Evolutionary conservation across 2,329 filamentous ascomycete genomes (phyloP).

Genomic region (Chaetoscypha palmicola): DNA sequence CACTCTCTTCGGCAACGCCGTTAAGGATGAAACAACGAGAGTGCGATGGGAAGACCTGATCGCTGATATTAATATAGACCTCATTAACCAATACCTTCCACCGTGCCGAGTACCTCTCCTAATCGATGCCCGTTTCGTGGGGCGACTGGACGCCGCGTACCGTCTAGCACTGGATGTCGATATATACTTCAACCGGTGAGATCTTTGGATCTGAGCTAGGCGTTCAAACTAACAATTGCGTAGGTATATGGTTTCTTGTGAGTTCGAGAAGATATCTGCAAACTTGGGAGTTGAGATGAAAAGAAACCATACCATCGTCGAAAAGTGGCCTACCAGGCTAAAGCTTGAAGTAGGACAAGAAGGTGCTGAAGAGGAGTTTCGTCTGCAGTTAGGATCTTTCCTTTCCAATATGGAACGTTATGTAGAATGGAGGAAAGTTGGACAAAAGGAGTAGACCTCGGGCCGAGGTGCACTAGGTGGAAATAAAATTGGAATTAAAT

Average conservation of each 20-base stretch:
- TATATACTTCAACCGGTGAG: slow-evolving; percentile 14
- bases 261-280: slow-evolving; percentile 2
- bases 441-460: too few species aligned
- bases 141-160: slow-evolving; percentile 2
- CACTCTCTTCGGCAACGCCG: slow-evolving; percentile 35
- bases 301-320: slow-evolving; percentile 29
- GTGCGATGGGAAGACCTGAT: slow-evolving; percentile 3
- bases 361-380: slow-evolving; percentile 27
- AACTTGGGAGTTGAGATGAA: slow-evolving; percentile 25
- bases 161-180: slow-evolving; percentile 11
- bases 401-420: slow-evolving; percentile 24
- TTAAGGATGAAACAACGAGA: slow-evolving; percentile 18
- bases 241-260: neutral
- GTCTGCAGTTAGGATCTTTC: slow-evolving; percentile 9
- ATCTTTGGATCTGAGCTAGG: neutral
- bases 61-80: neutral
- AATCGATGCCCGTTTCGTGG: slow-evolving; percentile 4
- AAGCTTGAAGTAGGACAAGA: slow-evolving; percentile 14
- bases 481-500: too few species aligned
- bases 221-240: neutral
- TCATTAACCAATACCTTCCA: slow-evolving; percentile 13
- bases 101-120: neutral
- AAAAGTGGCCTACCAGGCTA: slow-evolving; percentile 30
- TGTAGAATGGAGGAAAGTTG: slow-evolving; percentile 25
- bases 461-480: too few species aligned